Evolutionary conservation across 208 protist genomes (phyloP).

Genomic region (Phytomonas sp.): DNA sequence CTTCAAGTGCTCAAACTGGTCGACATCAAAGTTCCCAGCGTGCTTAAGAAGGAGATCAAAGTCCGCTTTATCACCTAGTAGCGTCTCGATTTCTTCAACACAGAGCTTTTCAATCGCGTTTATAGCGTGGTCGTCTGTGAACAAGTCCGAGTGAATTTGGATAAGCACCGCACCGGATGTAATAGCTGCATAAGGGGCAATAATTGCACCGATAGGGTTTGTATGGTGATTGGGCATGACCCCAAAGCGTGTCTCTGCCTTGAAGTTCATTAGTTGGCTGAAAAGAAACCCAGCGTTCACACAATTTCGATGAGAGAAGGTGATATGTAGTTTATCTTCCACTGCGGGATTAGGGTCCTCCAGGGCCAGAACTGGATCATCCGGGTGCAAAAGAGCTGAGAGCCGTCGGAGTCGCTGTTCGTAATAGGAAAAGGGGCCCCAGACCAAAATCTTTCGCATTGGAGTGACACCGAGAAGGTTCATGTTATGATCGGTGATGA

Average conservation of each 20-base stretch:
- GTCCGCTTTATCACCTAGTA: slow-evolving; percentile 70
- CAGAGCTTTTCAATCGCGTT: slow-evolving; percentile 87
- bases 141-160: slow-evolving; percentile 83
- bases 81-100: slow-evolving; percentile 79
- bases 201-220: slow-evolving; percentile 75
- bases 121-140: slow-evolving; percentile 87
- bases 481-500: slow-evolving; percentile 91
- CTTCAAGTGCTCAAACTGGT: slow-evolving; percentile 82
- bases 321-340: slow-evolving; percentile 85
- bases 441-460: slow-evolving; percentile 86
- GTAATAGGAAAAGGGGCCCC: slow-evolving; percentile 89
- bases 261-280: slow-evolving; percentile 68
- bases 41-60: slow-evolving; percentile 84
- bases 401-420: slow-evolving; percentile 86
- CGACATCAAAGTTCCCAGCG: slow-evolving; percentile 80
- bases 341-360: slow-evolving; percentile 70
- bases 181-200: slow-evolving; percentile 82
- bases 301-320: slow-evolving; percentile 85
- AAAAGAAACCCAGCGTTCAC: slow-evolving; percentile 86
- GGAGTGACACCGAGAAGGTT: slow-evolving; percentile 84
- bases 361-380: slow-evolving; percentile 83
- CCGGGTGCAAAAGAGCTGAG: slow-evolving; percentile 80
- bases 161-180: slow-evolving; percentile 82
- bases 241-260: slow-evolving; percentile 82
- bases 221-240: slow-evolving; percentile 87